Percentiles rank a stretch among this genome's conserved stretches.
Conservation (phyloP, 768 basidiomycete genomes). For the Panus rudis region DNA sequence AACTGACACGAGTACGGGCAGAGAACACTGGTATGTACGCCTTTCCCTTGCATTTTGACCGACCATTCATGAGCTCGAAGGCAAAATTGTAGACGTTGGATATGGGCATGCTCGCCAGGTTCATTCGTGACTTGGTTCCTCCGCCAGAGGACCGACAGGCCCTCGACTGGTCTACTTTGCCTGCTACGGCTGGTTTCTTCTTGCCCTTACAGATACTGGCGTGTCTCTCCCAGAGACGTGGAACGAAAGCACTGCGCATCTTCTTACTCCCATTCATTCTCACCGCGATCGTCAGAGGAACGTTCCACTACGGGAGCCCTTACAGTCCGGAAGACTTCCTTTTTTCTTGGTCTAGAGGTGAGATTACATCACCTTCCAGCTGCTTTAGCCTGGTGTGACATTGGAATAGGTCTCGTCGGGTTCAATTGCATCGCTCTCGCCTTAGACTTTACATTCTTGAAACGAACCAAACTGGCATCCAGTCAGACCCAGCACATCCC, state of each 20-base stretch:
- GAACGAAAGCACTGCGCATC: not conserved
- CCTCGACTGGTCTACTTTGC: not conserved
- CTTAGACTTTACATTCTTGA: not conserved
- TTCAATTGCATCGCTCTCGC: not conserved
- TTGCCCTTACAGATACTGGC: not conserved
- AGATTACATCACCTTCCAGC: not conserved
- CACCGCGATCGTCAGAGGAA: not conserved
- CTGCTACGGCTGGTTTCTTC: not conserved
- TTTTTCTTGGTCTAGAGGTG: not conserved
- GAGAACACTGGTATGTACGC: too few species aligned
- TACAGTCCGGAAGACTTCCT: not conserved
- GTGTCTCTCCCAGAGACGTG: not conserved
- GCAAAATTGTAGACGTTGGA: too few species aligned
- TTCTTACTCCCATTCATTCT: not conserved
- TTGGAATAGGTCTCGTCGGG: not conserved
- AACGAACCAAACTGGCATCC: not conserved
- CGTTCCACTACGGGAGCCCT: not conserved
- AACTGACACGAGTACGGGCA: too few species aligned
- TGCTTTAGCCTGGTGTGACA: not conserved
- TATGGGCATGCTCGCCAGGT: too few species aligned
- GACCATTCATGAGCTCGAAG: too few species aligned
- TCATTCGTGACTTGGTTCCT: not conserved
- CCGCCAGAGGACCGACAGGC: not conserved
- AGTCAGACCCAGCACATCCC: not conserved
- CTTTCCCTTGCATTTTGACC: too few species aligned